Conservation (phyloP, 768 basidiomycete genomes). For the Collybia mongolica region DNA sequence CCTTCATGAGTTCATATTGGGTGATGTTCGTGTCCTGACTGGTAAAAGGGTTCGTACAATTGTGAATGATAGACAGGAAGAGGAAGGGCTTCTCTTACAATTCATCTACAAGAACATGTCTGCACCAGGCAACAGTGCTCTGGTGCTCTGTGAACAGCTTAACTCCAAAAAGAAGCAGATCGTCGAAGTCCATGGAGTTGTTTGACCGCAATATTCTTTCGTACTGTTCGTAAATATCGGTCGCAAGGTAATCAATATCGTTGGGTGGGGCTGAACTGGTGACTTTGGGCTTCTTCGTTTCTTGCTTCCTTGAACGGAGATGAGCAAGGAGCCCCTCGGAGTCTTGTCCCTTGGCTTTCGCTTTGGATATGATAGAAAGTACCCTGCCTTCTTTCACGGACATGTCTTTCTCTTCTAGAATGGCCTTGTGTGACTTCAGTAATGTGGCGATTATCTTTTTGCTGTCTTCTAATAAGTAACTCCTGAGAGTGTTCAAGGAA, state of each 20-base stretch:
- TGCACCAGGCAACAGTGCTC: conserved; percentile 54
- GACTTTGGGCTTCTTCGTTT: conserved; percentile 10
- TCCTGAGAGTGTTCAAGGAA: neutral
- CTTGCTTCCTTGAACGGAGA: conserved; percentile 14
- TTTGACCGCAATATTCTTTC: conserved; percentile 54
- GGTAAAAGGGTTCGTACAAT: neutral
- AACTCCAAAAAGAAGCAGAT: conserved; percentile 73
- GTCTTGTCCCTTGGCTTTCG: conserved; percentile 63
- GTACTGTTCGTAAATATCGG: conserved; percentile 64
- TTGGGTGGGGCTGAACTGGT: neutral
- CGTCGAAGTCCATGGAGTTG: conserved; percentile 87
- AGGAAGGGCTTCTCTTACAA: conserved; percentile 50
- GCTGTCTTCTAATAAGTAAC: conserved; percentile 31
- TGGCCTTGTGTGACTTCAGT: conserved; percentile 54
- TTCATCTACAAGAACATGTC: conserved; percentile 77
- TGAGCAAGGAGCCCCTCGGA: conserved; percentile 45
- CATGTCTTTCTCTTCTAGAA: conserved; percentile 44
- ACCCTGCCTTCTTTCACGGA: conserved; percentile 53
- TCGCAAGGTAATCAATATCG: conserved; percentile 40
- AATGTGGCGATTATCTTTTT: conserved; percentile 64
- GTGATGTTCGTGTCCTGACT: conserved; percentile 80
- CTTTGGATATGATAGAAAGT: conserved; percentile 68
- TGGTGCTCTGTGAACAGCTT: conserved; percentile 55
- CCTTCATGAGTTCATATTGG: conserved; percentile 77
- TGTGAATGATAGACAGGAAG: neutral